Percentiles rank a stretch among this genome's conserved stretches.
phyloP scores from a whole-genome alignment of 148 eudicot genomes.

The Arbutus unedo region DNA sequence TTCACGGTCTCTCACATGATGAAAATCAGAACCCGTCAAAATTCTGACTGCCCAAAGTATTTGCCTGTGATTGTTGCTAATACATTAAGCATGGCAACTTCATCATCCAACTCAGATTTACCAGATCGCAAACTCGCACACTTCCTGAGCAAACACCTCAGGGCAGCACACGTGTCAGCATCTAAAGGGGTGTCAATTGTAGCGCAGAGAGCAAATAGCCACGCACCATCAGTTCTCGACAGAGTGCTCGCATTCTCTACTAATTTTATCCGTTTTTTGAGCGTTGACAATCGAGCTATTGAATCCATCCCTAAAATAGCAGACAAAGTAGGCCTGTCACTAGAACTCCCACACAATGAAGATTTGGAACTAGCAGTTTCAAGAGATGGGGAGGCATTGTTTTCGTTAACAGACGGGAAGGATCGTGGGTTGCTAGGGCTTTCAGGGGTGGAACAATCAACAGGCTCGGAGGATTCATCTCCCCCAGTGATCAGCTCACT shows the following conservation, averaged over 20 bases:
- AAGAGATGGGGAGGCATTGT: neutral
- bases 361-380: conserved; percentile 18
- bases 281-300: conserved; percentile 49
- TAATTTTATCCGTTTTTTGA: conserved; percentile 51
- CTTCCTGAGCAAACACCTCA: conserved; percentile 71
- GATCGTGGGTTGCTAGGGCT: neutral
- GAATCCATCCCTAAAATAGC: conserved; percentile 57
- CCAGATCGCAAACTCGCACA: conserved; percentile 66
- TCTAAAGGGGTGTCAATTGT: conserved; percentile 70
- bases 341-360: conserved; percentile 3
- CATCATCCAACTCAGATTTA: conserved; percentile 67
- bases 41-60: conserved; percentile 71
- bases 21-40: conserved; percentile 11
- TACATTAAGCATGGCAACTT: conserved; percentile 72
- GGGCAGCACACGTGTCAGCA: conserved; percentile 75
- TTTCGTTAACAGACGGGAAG: neutral
- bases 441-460: conserved; percentile 7
- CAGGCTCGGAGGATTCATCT: conserved; percentile 5
- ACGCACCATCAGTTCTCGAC: conserved; percentile 50
- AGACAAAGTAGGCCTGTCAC: conserved; percentile 52
- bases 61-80: conserved; percentile 66
- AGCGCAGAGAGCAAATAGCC: conserved; percentile 87
- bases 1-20: neutral
- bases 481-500: conserved; percentile 11
- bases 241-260: conserved; percentile 37